Base-by-base conservation (phyloP, 2,329 filamentous ascomycete genomes). In the Colletotrichum sp. region DNA sequence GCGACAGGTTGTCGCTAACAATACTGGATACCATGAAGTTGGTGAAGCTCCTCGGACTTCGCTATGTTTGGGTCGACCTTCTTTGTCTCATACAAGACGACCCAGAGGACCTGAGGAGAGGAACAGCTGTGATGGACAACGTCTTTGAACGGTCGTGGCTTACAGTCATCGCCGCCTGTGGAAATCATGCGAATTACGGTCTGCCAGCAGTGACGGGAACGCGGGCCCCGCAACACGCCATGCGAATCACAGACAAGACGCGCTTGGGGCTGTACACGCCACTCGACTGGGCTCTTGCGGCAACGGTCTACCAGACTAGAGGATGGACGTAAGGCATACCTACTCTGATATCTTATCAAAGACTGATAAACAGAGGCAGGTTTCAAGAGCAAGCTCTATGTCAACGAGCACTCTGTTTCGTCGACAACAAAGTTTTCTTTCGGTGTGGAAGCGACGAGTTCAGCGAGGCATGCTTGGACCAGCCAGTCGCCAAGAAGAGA, bases 331-430 rank as follows among this genome's bases (percentile, higher is more conserved):
- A 57, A 26, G 52, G 0, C 9, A 1, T 10, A 44, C 18, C 39
- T 0, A 1, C 4, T 1, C 18, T 44, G 5, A 3, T 3, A 3
- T 18, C 16, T 0, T 2, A 1, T n/a, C 18, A 44, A 10, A 1
- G 9, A 6, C 39, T 44, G 39, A 24, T 2, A 0, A 16, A 26
- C 6, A 26, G 52, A 15, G 52, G 2, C 12, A 57, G 52, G 1
- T 57, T 57, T 0, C 52, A 57, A 18, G 52, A 57, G 5, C 52
- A 57, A 57, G 21, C 52, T 8, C 21, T 57, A 5, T 57, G 52
- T 26, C 52, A 57, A 28, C 13, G 52, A 18, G 52, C 52, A 0
- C 52, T 57, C 26, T 57, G 26, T 4, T 57, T 57, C 26, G 52
- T 57, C 26, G 52, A 28, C 52, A 57, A 57, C 1, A 57, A 57